Base-by-base conservation (phyloP, 2,329 filamentous ascomycete genomes). In the Arthrobotrys conoides region DNA sequence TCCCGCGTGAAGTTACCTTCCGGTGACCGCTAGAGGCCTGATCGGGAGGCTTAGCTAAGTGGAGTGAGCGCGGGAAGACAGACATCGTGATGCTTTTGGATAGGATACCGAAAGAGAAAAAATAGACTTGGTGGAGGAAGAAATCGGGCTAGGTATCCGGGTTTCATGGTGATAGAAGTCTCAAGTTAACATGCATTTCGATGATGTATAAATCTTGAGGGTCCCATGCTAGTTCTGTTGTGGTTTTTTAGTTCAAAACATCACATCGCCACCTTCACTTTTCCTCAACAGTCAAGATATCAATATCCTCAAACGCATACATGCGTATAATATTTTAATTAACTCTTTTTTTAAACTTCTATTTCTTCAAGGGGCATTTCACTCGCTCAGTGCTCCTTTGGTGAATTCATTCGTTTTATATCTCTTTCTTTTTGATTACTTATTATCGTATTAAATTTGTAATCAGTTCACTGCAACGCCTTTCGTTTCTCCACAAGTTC, bases 1-100 rank as follows among this genome's bases (percentile, higher is more conserved):
- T 66, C 66, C 73, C 73, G 73, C 61, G 36, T 77, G 61, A 77
- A 71, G 73, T 77, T 77, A 71, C 73, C 72, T 76, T 76, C 72
- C 66, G 66, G 49, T 67, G 49, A 53, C 41, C 73, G 61, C 36
- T 61, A 59, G 66, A n/a, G 48, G 33, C 51, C 59, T 77, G 51
- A 66, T 57, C 65, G 38, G 63, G 72, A 63, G 73, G 73, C 73
- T 77, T 77, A 77, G 73, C 67, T 14, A 38, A 24, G 63, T 53
- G 66, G 67, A 59, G 48, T 57, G 67, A 59, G 48, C 57, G 18
- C 65, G 65, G 65, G 66, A 76, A 38, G 59, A 36, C 41, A 48
- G 22, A 66, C 49, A 53, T 73, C 61, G 70, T 67, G 70, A 73
- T 67, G 61, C 14, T 48, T 65, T 51, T 49, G 61, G 61, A 20